A percentile compares a stretch with the other conserved stretches of the same genome.
These are phyloP conservation scores for Ambrosia trifida DNA, from an alignment of 129 eudicot species.

Conservation along the genomic window DNA sequence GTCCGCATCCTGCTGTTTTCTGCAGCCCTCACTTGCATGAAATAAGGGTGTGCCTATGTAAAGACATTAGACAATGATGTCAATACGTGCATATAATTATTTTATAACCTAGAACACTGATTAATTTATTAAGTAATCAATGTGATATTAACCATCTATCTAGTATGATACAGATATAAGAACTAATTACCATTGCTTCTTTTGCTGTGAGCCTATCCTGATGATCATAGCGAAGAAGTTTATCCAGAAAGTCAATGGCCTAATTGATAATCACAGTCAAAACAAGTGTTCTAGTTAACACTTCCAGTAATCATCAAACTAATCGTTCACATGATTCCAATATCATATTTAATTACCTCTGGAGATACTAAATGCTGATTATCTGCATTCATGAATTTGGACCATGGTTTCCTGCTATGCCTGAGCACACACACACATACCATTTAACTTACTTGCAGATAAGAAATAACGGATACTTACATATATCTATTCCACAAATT, in stretches of 20 bases:
- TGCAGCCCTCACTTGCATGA: constrained; percentile 90
- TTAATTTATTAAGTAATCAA: neutral
- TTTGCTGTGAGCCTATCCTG: constrained; percentile 92
- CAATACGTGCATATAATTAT: neutral
- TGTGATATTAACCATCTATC: neutral
- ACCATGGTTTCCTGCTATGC: constrained; percentile 99
- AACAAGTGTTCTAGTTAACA: neutral
- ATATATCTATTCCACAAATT: neutral
- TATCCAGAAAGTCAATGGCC: constrained; percentile 95
- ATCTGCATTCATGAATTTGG: constrained; percentile 83
- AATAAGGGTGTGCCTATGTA: constrained; percentile 83
- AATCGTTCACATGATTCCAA: constrained; percentile 11
- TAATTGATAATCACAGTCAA: constrained; percentile 26
- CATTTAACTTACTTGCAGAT: neutral
- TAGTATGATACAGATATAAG: neutral
- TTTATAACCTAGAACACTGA: constrained; percentile 5
- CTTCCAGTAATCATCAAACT: neutral
- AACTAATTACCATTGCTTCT: constrained; percentile 85
- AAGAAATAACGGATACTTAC: neutral
- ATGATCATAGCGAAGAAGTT: constrained; percentile 96
- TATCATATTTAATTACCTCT: constrained; percentile 48
- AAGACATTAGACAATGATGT: neutral
- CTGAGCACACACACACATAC: constrained; percentile 34
- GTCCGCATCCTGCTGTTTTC: constrained; percentile 88
- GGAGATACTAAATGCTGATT: constrained; percentile 94